Evolutionary conservation across 2,329 filamentous ascomycete genomes (phyloP).

Genomic region (Coniochaeta sp.): DNA sequence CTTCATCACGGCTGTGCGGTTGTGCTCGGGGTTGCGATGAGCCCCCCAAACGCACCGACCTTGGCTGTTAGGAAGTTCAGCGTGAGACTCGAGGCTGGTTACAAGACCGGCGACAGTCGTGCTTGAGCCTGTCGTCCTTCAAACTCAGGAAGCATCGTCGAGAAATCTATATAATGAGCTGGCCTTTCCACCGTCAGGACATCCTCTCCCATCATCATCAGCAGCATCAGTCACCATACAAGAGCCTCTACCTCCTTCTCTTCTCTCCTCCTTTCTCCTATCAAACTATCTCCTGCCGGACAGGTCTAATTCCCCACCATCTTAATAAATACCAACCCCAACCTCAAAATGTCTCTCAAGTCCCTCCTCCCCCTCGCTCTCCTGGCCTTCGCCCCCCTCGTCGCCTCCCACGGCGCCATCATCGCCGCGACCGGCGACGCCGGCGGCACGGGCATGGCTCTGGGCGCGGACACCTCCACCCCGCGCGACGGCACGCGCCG

Average conservation of each 20-base stretch:
- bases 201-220: not conserved
- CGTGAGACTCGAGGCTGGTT: not conserved
- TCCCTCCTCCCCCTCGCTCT: constrained; percentile 34
- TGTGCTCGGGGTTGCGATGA: too few species aligned
- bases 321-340: too few species aligned
- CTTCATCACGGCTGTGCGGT: too few species aligned
- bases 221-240: not conserved
- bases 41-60: too few species aligned
- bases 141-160: not conserved
- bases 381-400: constrained; percentile 46
- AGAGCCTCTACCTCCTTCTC: not conserved
- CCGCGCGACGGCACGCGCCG: constrained; percentile 55
- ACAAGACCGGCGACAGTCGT: not conserved
- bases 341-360: constrained; percentile 22
- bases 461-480: constrained; percentile 45
- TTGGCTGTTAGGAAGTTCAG: not conserved
- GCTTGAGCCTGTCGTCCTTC: not conserved
- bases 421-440: constrained; percentile 48
- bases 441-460: constrained; percentile 47
- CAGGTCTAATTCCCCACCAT: constrained; percentile 1
- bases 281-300: not conserved
- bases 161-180: not conserved
- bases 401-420: constrained; percentile 55
- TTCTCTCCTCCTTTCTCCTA: not conserved
- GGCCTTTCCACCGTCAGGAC: not conserved